Evolutionary conservation across 2,329 filamentous ascomycete genomes (phyloP).

Genomic region (Arthroderma uncinatum): DNA sequence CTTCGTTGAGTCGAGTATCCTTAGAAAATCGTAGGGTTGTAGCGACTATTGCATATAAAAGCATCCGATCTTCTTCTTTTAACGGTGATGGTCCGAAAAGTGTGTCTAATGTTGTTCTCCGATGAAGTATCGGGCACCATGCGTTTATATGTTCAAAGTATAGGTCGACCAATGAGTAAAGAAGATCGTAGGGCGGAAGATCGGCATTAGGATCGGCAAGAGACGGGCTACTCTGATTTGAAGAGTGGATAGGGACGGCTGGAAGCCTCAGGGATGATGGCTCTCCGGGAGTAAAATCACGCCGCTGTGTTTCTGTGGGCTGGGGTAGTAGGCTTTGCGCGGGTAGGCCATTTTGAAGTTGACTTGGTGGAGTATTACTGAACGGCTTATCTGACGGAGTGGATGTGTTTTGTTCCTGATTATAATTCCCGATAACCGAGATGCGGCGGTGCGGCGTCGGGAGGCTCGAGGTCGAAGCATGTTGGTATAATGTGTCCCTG

Average conservation of each 20-base stretch:
- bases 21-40: constrained; percentile 76
- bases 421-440: constrained; percentile 32
- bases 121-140: constrained; percentile 84
- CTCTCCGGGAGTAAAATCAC: constrained; percentile 37
- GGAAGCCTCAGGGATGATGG: constrained; percentile 35
- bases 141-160: constrained; percentile 73
- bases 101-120: constrained; percentile 66
- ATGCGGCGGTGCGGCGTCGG: constrained; percentile 35
- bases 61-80: constrained; percentile 68
- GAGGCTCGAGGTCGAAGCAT: constrained; percentile 45
- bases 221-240: constrained; percentile 36
- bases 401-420: constrained; percentile 40
- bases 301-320: constrained; percentile 17
- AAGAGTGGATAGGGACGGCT: constrained; percentile 43
- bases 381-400: constrained; percentile 27
- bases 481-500: constrained; percentile 50
- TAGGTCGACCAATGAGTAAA: constrained; percentile 61
- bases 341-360: constrained; percentile 18
- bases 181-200: constrained; percentile 61
- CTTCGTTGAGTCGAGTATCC: constrained; percentile 61
- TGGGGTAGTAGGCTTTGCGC: constrained; percentile 20
- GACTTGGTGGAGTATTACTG: constrained; percentile 19
- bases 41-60: constrained; percentile 80
- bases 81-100: constrained; percentile 67
- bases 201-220: constrained; percentile 48